phyloP scores from a whole-genome alignment of 2,329 filamentous ascomycete genomes.

The Paraconiothyrium sp. region DNA sequence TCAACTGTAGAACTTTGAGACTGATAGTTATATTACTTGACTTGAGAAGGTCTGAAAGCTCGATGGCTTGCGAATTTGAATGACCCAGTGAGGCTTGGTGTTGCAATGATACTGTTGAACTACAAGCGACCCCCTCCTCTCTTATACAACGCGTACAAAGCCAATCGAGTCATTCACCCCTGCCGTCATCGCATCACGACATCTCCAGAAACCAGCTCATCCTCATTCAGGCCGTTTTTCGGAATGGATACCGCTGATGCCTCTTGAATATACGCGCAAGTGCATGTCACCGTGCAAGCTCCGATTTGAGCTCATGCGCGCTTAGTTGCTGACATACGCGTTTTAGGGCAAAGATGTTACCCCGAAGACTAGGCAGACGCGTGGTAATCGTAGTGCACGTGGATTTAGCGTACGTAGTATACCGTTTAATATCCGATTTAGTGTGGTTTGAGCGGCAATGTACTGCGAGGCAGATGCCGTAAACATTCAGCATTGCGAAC shows the following conservation, averaged over 20 bases:
- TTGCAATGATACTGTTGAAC: too few species aligned
- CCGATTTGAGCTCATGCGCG: not conserved
- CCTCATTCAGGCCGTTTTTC: not conserved
- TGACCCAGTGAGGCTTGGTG: too few species aligned
- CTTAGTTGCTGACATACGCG: not conserved
- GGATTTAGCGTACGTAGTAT: too few species aligned
- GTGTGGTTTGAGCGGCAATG: not conserved
- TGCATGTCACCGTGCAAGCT: not conserved
- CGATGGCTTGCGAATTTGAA: too few species aligned
- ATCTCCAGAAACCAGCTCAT: not conserved
- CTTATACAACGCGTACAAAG: not conserved
- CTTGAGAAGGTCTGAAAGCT: too few species aligned
- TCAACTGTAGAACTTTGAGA: too few species aligned
- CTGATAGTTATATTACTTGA: too few species aligned
- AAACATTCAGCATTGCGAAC: not conserved
- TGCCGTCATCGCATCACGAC: not conserved
- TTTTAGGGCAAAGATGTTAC: not conserved
- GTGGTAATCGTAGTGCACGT: not conserved
- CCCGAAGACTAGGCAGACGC: not conserved
- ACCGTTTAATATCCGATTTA: not conserved
- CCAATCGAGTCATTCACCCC: not conserved
- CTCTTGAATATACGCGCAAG: not conserved
- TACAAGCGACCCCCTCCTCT: not conserved
- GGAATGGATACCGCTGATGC: not conserved
- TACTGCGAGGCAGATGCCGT: too few species aligned